Percentiles rank a stretch among this genome's conserved stretches.
Evolutionary conservation across 129 eudicot species (phyloP).

Genomic region (Flaveria trinervia): DNA sequence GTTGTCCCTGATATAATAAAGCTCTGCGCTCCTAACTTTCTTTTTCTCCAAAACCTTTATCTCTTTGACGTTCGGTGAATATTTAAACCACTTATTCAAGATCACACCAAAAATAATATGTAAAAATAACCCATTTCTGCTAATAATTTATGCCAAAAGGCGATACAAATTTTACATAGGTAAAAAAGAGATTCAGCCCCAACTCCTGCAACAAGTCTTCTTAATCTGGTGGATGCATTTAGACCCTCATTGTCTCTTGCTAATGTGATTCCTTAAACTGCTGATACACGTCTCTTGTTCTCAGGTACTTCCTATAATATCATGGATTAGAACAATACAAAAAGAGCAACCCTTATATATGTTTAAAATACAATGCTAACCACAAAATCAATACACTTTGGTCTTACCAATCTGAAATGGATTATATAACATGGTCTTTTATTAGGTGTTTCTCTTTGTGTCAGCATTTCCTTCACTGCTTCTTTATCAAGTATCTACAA

Average conservation of each 20-base stretch:
- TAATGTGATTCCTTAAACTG: slow-evolving; percentile 74
- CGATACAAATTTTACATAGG: slow-evolving; percentile 60
- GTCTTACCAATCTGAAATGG: slow-evolving; percentile 70
- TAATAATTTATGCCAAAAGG: background rate
- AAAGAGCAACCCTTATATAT: background rate
- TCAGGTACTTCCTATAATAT: slow-evolving; percentile 70
- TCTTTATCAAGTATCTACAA: no score
- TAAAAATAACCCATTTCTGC: background rate
- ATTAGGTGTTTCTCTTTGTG: slow-evolving; percentile 30
- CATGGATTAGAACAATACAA: slow-evolving; percentile 15
- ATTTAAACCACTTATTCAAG: slow-evolving; percentile 30
- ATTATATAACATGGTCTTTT: slow-evolving; percentile 74
- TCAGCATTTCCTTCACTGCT: no score
- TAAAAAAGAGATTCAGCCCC: slow-evolving; percentile 73
- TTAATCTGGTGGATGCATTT: slow-evolving; percentile 73
- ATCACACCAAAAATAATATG: background rate
- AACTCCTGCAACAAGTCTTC: slow-evolving; percentile 80
- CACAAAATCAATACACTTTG: background rate
- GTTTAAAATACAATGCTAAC: background rate
- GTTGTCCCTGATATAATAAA: slow-evolving; percentile 77
- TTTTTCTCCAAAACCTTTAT: slow-evolving; percentile 84
- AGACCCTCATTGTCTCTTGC: slow-evolving; percentile 80
- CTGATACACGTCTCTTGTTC: slow-evolving; percentile 75
- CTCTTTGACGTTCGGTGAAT: slow-evolving; percentile 83
- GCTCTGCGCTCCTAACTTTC: slow-evolving; percentile 93